phyloP scores from a whole-genome alignment of 495 filamentous ascomycete genomes.

The Xylaria bambusicola region DNA sequence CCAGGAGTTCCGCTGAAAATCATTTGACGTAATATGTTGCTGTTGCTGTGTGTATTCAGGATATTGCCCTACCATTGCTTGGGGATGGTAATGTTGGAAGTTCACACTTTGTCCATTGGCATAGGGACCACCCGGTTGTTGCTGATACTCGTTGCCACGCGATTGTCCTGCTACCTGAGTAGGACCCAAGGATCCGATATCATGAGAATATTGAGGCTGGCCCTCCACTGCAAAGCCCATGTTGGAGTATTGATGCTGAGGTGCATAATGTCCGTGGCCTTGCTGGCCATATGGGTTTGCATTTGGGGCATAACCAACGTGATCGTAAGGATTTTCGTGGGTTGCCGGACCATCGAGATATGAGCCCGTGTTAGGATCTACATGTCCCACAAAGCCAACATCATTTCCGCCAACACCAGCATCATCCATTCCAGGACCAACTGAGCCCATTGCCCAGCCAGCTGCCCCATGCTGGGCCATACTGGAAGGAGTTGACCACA shows the following conservation, averaged over 20 bases:
- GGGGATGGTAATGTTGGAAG: conserved; percentile 1
- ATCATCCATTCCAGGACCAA: neutral
- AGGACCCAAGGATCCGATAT: conserved; percentile 1
- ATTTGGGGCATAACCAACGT: conserved; percentile 1
- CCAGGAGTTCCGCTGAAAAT: conserved; percentile 11
- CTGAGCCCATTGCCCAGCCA: conserved; percentile 9
- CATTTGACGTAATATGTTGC: conserved; percentile 11
- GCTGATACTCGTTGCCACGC: conserved; percentile 6
- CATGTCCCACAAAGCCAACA: conserved; percentile 3
- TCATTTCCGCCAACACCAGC: neutral
- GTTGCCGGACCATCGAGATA: conserved; percentile 6
- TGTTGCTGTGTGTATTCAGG: conserved; percentile 2
- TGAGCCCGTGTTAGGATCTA: conserved; percentile 5
- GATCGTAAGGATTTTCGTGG: neutral
- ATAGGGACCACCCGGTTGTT: conserved; percentile 5
- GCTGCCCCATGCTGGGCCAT: conserved; percentile 18
- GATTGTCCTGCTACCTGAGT: conserved; percentile 1
- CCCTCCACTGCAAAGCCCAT: neutral
- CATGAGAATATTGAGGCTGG: neutral
- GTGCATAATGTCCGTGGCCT: neutral
- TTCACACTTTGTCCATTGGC: conserved; percentile 1
- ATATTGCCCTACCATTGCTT: conserved; percentile 4
- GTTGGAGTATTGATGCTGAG: conserved; percentile 5
- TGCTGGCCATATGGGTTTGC: conserved; percentile 6
- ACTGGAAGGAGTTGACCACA: neutral